A percentile compares a stretch with the other conserved stretches of the same genome.
These are phyloP conservation scores for Leucosporidium yakuticum DNA, from an alignment of 768 basidiomycete genomes.

Conservation along the genomic window DNA sequence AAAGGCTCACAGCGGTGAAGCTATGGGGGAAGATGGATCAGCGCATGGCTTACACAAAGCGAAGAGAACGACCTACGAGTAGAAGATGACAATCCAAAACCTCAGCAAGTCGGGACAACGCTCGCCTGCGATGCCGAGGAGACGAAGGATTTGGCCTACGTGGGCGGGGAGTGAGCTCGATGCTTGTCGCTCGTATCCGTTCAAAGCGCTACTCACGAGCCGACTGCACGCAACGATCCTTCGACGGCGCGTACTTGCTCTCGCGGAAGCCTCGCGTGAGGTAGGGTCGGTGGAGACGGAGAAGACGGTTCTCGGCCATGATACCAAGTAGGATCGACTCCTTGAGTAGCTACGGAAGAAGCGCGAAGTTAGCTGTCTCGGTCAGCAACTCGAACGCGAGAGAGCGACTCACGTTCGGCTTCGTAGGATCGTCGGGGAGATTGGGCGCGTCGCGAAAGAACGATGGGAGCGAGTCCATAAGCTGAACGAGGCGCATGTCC, in stretches of 20 bases:
- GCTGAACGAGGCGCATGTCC: constrained; percentile 10
- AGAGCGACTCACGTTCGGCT: constrained; percentile 8
- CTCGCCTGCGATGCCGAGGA: background rate
- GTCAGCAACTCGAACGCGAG: constrained; percentile 1
- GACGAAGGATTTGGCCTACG: background rate
- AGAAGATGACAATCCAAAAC: constrained; percentile 20
- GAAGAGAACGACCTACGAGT: background rate
- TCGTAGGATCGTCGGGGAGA: constrained; percentile 2
- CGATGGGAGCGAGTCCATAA: constrained; percentile 13
- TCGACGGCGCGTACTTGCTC: constrained; percentile 14
- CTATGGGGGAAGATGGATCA: no score
- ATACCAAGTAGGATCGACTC: constrained; percentile 18
- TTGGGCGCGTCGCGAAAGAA: constrained; percentile 13
- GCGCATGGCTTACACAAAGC: background rate
- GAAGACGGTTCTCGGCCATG: constrained; percentile 21
- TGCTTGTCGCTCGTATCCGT: no score
- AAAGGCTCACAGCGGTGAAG: no score
- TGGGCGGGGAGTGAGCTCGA: no score
- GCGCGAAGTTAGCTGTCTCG: background rate
- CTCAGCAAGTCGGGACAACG: constrained; percentile 11
- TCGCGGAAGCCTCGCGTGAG: constrained; percentile 17
- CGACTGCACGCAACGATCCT: constrained; percentile 23
- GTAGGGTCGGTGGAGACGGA: constrained; percentile 23
- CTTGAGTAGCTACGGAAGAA: background rate
- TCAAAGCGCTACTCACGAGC: constrained; percentile 10